Evolutionary conservation across 305 asterid genomes (phyloP).

Genomic region (Fraxinus dipetala): DNA sequence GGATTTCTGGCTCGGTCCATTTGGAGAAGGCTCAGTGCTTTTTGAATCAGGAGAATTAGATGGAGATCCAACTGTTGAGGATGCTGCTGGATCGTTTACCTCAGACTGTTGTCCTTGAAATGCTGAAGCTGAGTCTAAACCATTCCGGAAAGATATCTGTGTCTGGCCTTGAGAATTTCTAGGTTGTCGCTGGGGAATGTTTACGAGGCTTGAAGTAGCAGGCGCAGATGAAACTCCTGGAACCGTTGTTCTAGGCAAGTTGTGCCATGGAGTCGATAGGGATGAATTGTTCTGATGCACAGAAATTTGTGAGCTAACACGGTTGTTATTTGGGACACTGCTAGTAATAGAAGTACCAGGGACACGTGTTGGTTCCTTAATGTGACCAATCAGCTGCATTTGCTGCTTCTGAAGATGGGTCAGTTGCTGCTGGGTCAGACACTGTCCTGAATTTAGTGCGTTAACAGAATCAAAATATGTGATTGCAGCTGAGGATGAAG

Average conservation of each 20-base stretch:
- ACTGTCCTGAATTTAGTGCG: constrained; percentile 24
- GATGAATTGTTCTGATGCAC: constrained; percentile 21
- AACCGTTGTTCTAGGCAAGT: constrained; percentile 23
- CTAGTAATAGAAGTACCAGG: constrained; percentile 22
- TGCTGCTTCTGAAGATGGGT: constrained; percentile 39
- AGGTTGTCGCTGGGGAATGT: constrained; percentile 27
- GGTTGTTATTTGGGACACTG: constrained; percentile 17
- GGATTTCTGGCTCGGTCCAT: constrained; percentile 38
- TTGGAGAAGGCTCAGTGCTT: constrained; percentile 26
- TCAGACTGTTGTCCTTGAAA: constrained; percentile 27
- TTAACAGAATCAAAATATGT: constrained; percentile 8
- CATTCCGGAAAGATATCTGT: constrained; percentile 30
- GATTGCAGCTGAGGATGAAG: constrained; percentile 21
- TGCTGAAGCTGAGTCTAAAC: constrained; percentile 22
- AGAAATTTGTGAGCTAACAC: constrained; percentile 7
- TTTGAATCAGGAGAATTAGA: constrained; percentile 18
- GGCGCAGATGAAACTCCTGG: constrained; percentile 21
- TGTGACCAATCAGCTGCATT: constrained; percentile 33
- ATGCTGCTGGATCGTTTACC: constrained; percentile 15
- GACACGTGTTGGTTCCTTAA: constrained; percentile 18
- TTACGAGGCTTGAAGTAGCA: constrained; percentile 11
- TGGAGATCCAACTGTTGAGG: neutral
- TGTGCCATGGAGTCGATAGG: constrained; percentile 28
- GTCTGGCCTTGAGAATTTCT: constrained; percentile 36
- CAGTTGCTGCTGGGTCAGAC: constrained; percentile 31